Evolutionary conservation across 345 rosid genomes (phyloP).

Genomic region (Clarkia xantiana): DNA sequence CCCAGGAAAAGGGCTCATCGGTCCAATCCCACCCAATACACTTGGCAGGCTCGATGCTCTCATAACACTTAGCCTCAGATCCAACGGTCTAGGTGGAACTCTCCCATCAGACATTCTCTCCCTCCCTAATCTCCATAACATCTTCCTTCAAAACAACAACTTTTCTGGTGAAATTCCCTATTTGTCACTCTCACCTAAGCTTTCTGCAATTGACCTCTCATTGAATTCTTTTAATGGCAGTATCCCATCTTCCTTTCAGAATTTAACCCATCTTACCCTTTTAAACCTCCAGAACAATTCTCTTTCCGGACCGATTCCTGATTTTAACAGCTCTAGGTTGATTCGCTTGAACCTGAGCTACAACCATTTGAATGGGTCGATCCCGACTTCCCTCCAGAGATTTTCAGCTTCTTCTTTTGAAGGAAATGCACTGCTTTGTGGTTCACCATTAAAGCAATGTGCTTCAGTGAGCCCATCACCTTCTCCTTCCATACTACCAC

Average conservation of each 20-base stretch:
- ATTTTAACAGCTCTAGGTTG: constrained; percentile 34
- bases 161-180: constrained; percentile 65
- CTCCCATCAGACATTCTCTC: constrained; percentile 64
- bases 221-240: constrained; percentile 51
- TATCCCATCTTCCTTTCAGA: constrained; percentile 40
- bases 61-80: constrained; percentile 56
- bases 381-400: constrained; percentile 49
- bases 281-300: constrained; percentile 60
- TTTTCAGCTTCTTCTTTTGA: constrained; percentile 59
- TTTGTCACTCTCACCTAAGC: constrained; percentile 25
- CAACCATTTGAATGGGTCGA: constrained; percentile 63
- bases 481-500: constrained; percentile 37
- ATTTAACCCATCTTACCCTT: constrained; percentile 38
- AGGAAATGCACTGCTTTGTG: constrained; percentile 60
- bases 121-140: constrained; percentile 49
- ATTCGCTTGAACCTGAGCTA: constrained; percentile 57
- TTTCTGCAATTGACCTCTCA: constrained; percentile 60
- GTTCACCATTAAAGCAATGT: constrained; percentile 52
- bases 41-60: constrained; percentile 67
- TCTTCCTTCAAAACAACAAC: constrained; percentile 69
- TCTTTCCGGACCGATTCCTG: constrained; percentile 52
- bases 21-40: constrained; percentile 68
- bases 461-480: constrained; percentile 28
- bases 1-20: constrained; percentile 68
- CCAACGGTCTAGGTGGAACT: constrained; percentile 48